Conservation (phyloP, 75 land plant species). For the Picea glauca region DNA sequence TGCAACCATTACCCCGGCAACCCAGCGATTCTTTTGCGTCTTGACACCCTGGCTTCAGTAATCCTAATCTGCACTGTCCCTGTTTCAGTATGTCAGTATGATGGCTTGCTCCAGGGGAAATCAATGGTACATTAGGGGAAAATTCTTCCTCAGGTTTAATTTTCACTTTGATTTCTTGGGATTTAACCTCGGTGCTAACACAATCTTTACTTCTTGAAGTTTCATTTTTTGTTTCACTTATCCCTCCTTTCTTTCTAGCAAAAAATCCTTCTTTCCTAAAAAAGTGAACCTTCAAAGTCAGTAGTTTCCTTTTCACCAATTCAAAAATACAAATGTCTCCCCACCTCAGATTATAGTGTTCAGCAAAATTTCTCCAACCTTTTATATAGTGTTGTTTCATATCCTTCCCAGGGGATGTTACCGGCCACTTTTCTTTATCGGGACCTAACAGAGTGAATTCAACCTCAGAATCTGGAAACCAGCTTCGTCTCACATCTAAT, state of each 20-base stretch:
- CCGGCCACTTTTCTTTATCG: conserved; percentile 2
- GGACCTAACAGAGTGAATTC: not conserved
- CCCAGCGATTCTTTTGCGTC: not conserved
- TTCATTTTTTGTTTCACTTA: not conserved
- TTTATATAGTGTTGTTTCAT: not conserved
- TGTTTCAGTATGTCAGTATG: not conserved
- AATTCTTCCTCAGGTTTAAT: not conserved
- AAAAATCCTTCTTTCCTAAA: not conserved
- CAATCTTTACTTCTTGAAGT: not conserved
- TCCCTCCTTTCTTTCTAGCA: conserved; percentile 3
- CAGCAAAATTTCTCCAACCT: conserved; percentile 9
- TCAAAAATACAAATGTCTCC: conserved; percentile 9
- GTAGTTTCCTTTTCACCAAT: conserved; percentile 8
- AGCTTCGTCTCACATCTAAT: not conserved
- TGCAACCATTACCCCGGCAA: too few species aligned
- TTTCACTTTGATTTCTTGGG: not conserved
- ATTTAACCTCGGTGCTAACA: not conserved
- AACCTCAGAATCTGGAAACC: not conserved
- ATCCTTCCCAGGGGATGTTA: not conserved
- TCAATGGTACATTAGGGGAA: not conserved
- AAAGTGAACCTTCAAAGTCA: not conserved
- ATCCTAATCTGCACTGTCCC: not conserved
- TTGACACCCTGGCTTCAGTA: not conserved
- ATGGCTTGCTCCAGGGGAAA: not conserved
- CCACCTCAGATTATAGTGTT: not conserved